Evolutionary conservation across 192 early-diverging fungal genomes (phyloP).

Genomic region (Coemansia sp.): DNA sequence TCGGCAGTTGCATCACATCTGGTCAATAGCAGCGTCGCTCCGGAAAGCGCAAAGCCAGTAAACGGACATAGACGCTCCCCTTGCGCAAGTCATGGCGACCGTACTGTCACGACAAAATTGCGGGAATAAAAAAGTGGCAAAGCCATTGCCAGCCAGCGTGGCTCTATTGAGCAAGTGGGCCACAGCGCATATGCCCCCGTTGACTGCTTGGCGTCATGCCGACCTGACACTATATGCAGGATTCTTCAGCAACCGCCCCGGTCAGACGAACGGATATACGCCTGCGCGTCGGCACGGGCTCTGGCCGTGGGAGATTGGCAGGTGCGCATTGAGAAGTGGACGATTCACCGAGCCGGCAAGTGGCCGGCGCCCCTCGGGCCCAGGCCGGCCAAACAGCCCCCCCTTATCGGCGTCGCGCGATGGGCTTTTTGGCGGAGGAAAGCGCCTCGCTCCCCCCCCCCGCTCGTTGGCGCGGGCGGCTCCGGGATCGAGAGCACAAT

Average conservation of each 20-base stretch:
- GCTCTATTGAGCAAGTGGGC: conserved; percentile 27
- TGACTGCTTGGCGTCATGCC: not conserved
- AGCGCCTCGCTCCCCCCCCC: too few relatives aligned
- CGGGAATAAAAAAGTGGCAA: conserved; percentile 16
- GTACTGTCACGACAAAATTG: conserved; percentile 4
- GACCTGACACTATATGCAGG: not conserved
- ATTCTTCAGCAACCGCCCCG: not conserved
- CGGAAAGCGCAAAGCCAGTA: conserved; percentile 9
- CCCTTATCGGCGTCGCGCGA: too few relatives aligned
- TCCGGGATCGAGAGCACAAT: not conserved
- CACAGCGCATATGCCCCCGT: not conserved
- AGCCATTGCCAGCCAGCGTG: conserved; percentile 12
- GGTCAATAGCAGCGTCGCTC: conserved; percentile 9
- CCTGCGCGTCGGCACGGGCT: not conserved
- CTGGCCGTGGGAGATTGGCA: conserved; percentile 6
- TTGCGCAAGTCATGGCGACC: not conserved
- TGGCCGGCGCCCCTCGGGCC: not conserved
- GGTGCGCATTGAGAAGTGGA: conserved; percentile 10
- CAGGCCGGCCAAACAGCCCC: not conserved
- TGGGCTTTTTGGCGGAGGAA: too few relatives aligned
- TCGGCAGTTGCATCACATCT: conserved; percentile 10
- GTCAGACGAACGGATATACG: conserved; percentile 3
- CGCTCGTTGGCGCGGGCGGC: too few relatives aligned
- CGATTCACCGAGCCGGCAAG: conserved; percentile 11
- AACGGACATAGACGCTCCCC: conserved; percentile 1